These are phyloP conservation scores for Ascochyta viciae-villosae DNA, from an alignment of 2,329 filamentous ascomycete genomes.

Conservation along the genomic window DNA sequence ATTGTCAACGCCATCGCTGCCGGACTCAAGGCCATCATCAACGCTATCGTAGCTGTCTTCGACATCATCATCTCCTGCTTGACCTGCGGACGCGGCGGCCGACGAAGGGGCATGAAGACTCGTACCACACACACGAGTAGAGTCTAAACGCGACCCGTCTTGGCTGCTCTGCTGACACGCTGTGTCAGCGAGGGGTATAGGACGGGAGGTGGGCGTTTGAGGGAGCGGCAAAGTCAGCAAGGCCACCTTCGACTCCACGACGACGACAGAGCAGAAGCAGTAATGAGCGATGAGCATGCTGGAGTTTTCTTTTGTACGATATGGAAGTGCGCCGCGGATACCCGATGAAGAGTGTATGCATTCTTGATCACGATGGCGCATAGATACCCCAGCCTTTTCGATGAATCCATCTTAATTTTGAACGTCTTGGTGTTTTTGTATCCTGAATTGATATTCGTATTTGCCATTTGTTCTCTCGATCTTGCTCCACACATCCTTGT, in stretches of 20 bases:
- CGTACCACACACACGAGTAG: conserved; percentile 47
- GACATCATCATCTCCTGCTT: conserved; percentile 58
- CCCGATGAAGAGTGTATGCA: conserved; percentile 18
- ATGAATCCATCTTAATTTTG: conserved; percentile 23
- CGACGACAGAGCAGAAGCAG: neutral
- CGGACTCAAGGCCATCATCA: conserved; percentile 56
- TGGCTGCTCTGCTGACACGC: conserved; percentile 11
- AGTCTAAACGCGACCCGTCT: conserved; percentile 43
- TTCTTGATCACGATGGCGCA: conserved; percentile 30
- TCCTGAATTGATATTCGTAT: neutral
- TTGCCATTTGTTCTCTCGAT: neutral
- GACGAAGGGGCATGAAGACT: conserved; percentile 32
- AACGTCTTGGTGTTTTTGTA: too few relatives aligned
- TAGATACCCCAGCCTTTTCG: conserved; percentile 33
- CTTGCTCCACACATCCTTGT: too few relatives aligned
- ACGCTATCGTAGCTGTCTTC: conserved; percentile 59
- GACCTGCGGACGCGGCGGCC: conserved; percentile 54
- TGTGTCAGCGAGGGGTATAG: conserved; percentile 23
- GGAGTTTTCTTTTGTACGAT: conserved; percentile 20
- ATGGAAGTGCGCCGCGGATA: conserved; percentile 16
- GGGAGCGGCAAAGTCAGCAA: conserved; percentile 1
- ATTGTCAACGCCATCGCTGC: conserved; percentile 56
- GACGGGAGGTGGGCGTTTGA: conserved; percentile 26
- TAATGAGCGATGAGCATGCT: conserved; percentile 19
- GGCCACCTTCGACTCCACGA: neutral